A percentile compares a stretch with the other conserved stretches of the same genome.
Conservation (phyloP, 345 rosid genomes). For the Acer saccharum region DNA sequence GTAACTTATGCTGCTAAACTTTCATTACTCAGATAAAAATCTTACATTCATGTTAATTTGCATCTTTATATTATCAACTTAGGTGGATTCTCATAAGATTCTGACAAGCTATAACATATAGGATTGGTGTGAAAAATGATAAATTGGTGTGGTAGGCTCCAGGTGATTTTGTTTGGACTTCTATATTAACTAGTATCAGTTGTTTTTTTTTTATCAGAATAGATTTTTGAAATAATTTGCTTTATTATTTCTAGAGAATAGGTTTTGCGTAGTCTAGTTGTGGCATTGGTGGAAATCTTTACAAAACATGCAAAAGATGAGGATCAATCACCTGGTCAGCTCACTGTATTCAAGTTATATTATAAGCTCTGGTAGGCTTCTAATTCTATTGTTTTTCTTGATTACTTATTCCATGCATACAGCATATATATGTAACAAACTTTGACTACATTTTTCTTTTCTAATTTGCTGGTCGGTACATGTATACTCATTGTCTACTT, state of each 20-base stretch:
- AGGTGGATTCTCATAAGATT: slow-evolving; percentile 95
- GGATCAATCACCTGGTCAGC: slow-evolving; percentile 32
- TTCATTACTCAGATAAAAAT: too few relatives aligned
- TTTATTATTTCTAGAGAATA: slow-evolving; percentile 58
- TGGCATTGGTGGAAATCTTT: slow-evolving; percentile 69
- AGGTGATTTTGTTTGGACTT: slow-evolving; percentile 43
- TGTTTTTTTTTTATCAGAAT: background rate
- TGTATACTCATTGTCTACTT: slow-evolving; percentile 56
- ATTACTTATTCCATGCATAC: background rate
- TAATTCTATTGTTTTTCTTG: background rate
- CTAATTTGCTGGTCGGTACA: slow-evolving; percentile 19
- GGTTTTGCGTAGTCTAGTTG: slow-evolving; percentile 72
- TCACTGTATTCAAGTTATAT: slow-evolving; percentile 56
- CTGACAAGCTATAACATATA: slow-evolving; percentile 63
- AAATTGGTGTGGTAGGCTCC: slow-evolving; percentile 87
- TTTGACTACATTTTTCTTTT: too few relatives aligned
- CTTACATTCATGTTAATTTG: background rate
- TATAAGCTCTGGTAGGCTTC: slow-evolving; percentile 68
- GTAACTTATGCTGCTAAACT: too few relatives aligned
- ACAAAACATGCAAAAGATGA: slow-evolving; percentile 36
- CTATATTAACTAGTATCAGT: too few relatives aligned
- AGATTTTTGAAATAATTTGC: background rate
- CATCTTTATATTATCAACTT: slow-evolving; percentile 7
- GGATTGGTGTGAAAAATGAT: slow-evolving; percentile 72
- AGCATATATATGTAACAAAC: too few relatives aligned